These are phyloP conservation scores for Ramicandelaber brevisporus DNA, from an alignment of 192 early-diverging fungal species.

Conservation along the genomic window DNA sequence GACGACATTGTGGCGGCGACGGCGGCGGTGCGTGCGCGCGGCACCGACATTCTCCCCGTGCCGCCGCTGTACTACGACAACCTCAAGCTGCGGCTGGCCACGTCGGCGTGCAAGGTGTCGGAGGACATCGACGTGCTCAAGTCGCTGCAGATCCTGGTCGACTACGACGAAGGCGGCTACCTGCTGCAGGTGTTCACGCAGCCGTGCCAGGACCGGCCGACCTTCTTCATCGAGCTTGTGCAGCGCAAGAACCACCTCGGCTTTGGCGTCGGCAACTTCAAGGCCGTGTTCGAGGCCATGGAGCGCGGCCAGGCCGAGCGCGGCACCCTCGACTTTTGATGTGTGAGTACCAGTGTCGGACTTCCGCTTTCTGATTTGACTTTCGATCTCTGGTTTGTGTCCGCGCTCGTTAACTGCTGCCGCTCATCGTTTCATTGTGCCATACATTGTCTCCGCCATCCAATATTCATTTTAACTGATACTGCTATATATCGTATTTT, in stretches of 20 bases:
- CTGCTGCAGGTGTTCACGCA: slow-evolving; percentile 81
- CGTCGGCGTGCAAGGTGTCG: slow-evolving; percentile 29
- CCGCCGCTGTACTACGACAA: slow-evolving; percentile 51
- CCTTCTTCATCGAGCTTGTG: slow-evolving; percentile 90
- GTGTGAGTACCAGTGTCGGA: too few species aligned
- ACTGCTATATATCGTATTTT: too few species aligned
- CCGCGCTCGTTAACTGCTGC: too few species aligned
- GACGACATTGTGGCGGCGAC: slow-evolving; percentile 65
- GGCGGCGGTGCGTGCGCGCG: slow-evolving; percentile 41
- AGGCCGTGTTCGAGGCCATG: slow-evolving; percentile 87
- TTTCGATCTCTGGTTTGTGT: too few species aligned
- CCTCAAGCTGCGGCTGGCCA: slow-evolving; percentile 32
- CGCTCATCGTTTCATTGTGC: too few species aligned
- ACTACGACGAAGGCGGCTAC: slow-evolving; percentile 93
- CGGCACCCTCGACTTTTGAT: slow-evolving; percentile 68
- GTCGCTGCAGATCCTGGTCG: slow-evolving; percentile 57
- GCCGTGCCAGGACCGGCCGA: slow-evolving; percentile 85
- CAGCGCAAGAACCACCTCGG: slow-evolving; percentile 81
- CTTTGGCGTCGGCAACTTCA: slow-evolving; percentile 95
- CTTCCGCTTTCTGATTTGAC: too few species aligned
- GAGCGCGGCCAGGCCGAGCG: slow-evolving; percentile 82
- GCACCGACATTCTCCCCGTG: slow-evolving; percentile 47
- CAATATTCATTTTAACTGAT: too few species aligned
- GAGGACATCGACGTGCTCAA: slow-evolving; percentile 45
- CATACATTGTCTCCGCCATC: too few species aligned